A percentile compares a stretch with the other conserved stretches of the same genome.
These are phyloP conservation scores for Moricandia moricandioides DNA, from an alignment of 345 rosid genomes.

Conservation along the genomic window DNA sequence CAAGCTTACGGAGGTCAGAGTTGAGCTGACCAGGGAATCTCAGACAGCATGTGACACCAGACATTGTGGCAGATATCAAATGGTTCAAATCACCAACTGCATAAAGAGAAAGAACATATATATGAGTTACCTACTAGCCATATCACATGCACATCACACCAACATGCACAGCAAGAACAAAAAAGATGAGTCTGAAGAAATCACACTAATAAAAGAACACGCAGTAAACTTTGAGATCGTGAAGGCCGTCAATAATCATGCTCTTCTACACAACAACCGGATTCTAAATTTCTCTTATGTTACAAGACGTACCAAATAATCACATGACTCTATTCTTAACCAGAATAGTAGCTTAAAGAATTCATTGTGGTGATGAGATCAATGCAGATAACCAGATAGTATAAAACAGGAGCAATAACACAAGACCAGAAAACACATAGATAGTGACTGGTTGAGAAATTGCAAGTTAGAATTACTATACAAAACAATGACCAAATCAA, in stretches of 20 bases:
- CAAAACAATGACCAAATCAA: neutral
- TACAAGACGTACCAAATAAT: neutral
- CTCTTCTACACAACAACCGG: neutral
- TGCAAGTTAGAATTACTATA: neutral
- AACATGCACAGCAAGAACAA: neutral
- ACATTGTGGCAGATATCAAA: conserved; percentile 25
- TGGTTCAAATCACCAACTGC: conserved; percentile 84
- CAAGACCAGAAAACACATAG: neutral
- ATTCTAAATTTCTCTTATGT: neutral
- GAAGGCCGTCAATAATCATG: neutral
- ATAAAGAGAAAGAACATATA: neutral
- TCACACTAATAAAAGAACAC: neutral
- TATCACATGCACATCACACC: neutral
- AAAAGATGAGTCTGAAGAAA: neutral
- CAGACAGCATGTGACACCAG: neutral
- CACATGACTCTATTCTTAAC: too few species aligned
- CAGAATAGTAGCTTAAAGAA: neutral
- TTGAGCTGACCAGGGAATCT: neutral
- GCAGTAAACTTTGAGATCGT: conserved; percentile 3
- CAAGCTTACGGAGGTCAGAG: neutral
- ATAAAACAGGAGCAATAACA: neutral
- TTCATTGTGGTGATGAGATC: neutral
- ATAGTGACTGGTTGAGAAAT: too few species aligned
- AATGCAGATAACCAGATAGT: neutral
- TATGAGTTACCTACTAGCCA: neutral